Evolutionary conservation across 177 flowering plant genomes (phyloP).

Genomic region (Vitis hybrid): DNA sequence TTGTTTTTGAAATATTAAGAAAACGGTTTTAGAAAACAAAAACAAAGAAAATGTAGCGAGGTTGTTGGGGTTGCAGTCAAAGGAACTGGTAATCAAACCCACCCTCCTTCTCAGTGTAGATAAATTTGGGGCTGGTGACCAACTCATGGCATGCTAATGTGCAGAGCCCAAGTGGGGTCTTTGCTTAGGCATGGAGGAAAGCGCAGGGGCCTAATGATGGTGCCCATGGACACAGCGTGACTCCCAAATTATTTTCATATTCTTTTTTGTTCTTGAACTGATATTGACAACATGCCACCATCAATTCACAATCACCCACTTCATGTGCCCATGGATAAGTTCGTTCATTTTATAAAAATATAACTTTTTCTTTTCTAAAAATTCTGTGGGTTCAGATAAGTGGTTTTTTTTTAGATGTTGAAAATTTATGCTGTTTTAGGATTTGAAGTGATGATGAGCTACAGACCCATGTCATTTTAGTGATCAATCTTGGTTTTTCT

Average conservation of each 20-base stretch:
- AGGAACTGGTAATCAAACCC: constrained; percentile 22
- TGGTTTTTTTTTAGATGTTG: no score
- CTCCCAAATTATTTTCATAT: no score
- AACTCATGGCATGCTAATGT: constrained; percentile 14
- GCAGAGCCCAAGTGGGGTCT: constrained; percentile 7
- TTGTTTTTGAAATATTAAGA: constrained; percentile 5
- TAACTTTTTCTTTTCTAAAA: no score
- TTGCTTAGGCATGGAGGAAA: constrained; percentile 14
- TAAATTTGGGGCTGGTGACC: constrained; percentile 11
- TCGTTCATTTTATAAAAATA: no score
- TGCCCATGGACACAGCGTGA: not conserved
- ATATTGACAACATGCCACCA: no score
- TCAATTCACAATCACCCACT: not conserved
- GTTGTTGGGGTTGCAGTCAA: constrained; percentile 16
- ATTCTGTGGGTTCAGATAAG: no score
- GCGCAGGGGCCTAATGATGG: constrained; percentile 3
- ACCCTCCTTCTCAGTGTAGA: not conserved
- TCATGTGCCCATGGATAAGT: no score
- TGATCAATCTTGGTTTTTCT: no score
- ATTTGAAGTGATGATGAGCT: no score
- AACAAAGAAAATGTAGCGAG: not conserved
- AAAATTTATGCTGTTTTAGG: no score
- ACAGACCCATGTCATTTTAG: no score
- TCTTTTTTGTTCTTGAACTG: no score
- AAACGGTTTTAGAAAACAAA: not conserved